Evolutionary conservation across 345 rosid species (phyloP), one percentile per base, ranked within the genome.

Genomic region (Bruguiera parviflora): DNA sequence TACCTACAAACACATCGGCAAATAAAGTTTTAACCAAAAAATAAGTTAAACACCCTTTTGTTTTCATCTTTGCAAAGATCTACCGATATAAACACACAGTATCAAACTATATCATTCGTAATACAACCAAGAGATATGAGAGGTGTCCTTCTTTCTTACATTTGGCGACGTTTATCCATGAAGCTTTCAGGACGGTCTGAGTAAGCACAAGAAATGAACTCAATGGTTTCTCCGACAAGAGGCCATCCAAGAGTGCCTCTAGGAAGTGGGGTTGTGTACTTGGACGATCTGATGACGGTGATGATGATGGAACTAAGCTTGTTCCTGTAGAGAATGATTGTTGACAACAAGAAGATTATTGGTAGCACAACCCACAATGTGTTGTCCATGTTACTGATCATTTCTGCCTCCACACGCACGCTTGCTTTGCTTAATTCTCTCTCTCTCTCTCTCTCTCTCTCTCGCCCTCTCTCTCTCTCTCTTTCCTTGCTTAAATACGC

Each of bases 231-330:
- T 2, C 99, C 98, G 61, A 92, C 0, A 52, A 95, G 60, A 31
- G 99, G 99, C 96, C 96, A 92, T 55, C 99, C 97, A 33, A 86
- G 83, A 68, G 80, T 79, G 59, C 99, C 99, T 3, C 70, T 72
- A 60, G 97, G 99, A 76, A 85, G 84, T 33, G 71, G 35, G 65
- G 77, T 62, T 66, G 53, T 28, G 66, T 28, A 9, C 13, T 61
- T 67, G 2, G 79, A 66, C 25, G 79, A 66, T 43, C 18, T 51
- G 63, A 61, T 22, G 61, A 56, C 20, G 33, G 37, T 18, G 71
- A 29, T 68, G 71, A 22, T 47, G 67, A 69, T 68, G 55, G 64
- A 69, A 64, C 75, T 60, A 49, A 33, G 21, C 65, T 60, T 66
- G 79, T 71, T 80, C 61, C 61, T 62, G 70, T 78, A 73, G 69